These are phyloP conservation scores for Hyparrhenia diplandra DNA, from an alignment of 176 grass and related monocot genomes.

Conservation along the genomic window DNA sequence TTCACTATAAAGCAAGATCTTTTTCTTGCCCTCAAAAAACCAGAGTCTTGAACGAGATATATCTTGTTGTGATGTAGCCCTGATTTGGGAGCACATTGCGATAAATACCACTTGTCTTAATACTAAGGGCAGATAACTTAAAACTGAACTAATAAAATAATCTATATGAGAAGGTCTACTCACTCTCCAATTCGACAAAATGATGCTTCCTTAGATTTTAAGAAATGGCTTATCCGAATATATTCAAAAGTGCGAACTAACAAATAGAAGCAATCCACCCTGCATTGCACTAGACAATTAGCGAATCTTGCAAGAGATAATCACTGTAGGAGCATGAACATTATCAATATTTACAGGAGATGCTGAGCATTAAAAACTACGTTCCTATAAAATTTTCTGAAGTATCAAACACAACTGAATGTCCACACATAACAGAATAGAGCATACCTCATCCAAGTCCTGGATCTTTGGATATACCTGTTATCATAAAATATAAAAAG, in stretches of 20 bases:
- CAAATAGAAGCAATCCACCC: slow-evolving; percentile 80
- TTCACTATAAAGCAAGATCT: slow-evolving; percentile 94
- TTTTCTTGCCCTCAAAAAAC: slow-evolving; percentile 94
- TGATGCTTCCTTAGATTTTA: slow-evolving; percentile 73
- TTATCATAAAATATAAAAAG: slow-evolving; percentile 13
- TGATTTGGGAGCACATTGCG: slow-evolving; percentile 25
- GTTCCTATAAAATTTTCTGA: background rate
- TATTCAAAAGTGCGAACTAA: slow-evolving; percentile 90
- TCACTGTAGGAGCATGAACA: background rate
- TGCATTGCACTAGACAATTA: slow-evolving; percentile 44
- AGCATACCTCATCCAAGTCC: slow-evolving; percentile 69
- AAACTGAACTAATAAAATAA: slow-evolving; percentile 10
- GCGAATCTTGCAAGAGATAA: slow-evolving; percentile 11
- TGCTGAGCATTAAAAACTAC: background rate
- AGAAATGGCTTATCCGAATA: slow-evolving; percentile 69
- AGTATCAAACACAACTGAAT: slow-evolving; percentile 7
- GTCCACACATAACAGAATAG: background rate
- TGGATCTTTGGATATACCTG: slow-evolving; percentile 95
- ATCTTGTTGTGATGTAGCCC: slow-evolving; percentile 72
- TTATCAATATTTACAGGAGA: background rate
- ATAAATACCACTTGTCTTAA: slow-evolving; percentile 24
- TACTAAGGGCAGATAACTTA: background rate
- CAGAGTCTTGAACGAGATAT: slow-evolving; percentile 89
- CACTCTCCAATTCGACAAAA: slow-evolving; percentile 96
- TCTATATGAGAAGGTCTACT: slow-evolving; percentile 31